Conservation (phyloP, 1,284 basidiomycete genomes). For the Rhodofomes roseus region DNA sequence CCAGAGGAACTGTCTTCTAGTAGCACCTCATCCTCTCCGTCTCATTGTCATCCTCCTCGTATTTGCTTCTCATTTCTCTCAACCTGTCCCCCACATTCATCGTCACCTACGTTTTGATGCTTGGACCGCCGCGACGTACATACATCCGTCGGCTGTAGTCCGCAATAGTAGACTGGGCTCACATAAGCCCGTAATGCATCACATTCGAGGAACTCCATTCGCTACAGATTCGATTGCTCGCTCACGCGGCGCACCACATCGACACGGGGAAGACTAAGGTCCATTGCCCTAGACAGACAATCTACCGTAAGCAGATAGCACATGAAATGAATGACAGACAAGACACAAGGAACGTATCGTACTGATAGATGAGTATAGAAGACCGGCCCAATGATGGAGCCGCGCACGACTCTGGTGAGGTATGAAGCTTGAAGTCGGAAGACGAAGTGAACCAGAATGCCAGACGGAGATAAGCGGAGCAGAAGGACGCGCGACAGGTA, state of each 20-base stretch:
- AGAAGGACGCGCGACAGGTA: neutral
- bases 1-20: constrained; percentile 8
- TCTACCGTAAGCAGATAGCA: neutral
- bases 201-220: neutral
- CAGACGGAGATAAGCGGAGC: neutral
- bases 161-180: neutral
- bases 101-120: neutral
- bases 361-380: neutral
- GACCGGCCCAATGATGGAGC: neutral
- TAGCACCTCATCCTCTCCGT: neutral
- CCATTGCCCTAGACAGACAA: neutral
- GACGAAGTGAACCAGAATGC: neutral
- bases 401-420: neutral
- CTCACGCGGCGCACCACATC: neutral
- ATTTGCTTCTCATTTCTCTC: constrained; percentile 1
- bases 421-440: neutral
- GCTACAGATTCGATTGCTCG: neutral
- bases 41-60: too few relatives aligned
- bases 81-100: neutral
- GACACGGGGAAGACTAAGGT: neutral
- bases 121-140: neutral
- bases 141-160: neutral
- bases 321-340: neutral
- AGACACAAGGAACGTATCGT: neutral
- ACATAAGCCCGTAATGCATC: neutral